Conservation (phyloP, 345 rosid genomes). For the Diplotaxis tenuifolia region DNA sequence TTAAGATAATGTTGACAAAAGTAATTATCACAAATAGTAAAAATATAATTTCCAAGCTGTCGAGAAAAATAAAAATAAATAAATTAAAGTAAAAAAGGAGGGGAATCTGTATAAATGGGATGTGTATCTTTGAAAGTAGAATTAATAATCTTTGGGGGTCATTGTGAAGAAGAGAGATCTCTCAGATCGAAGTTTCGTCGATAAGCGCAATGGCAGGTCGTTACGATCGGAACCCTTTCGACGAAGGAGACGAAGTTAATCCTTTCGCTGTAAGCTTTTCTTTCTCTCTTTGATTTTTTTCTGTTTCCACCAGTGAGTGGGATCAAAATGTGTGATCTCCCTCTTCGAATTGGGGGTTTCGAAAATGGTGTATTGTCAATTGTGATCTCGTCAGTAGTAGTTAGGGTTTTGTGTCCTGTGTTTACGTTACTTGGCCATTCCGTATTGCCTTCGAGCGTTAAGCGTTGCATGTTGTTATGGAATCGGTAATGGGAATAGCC, state of each 20-base stretch:
- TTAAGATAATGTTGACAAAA: neutral
- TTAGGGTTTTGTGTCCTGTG: slow-evolving; percentile 16
- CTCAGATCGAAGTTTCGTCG: slow-evolving; percentile 19
- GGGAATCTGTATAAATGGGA: neutral
- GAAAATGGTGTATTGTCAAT: no score
- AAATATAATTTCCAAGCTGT: neutral
- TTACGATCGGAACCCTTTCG: slow-evolving; percentile 81
- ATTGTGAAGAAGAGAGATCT: neutral
- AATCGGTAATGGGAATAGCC: neutral
- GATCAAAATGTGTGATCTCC: neutral
- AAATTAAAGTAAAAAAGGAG: neutral
- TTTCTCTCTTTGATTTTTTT: neutral
- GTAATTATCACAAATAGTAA: neutral
- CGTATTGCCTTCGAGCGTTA: neutral
- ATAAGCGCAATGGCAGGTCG: slow-evolving; percentile 66
- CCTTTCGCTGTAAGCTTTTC: slow-evolving; percentile 73
- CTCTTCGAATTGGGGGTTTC: neutral
- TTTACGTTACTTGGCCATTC: neutral
- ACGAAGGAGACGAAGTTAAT: slow-evolving; percentile 76
- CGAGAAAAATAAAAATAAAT: neutral
- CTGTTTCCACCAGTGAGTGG: neutral
- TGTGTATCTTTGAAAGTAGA: slow-evolving; percentile 7
- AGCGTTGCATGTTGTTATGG: neutral
- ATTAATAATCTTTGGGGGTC: neutral
- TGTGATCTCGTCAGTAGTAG: neutral